Conservation (phyloP, 2,329 filamentous ascomycete genomes). For the Botrytis galanthina region DNA sequence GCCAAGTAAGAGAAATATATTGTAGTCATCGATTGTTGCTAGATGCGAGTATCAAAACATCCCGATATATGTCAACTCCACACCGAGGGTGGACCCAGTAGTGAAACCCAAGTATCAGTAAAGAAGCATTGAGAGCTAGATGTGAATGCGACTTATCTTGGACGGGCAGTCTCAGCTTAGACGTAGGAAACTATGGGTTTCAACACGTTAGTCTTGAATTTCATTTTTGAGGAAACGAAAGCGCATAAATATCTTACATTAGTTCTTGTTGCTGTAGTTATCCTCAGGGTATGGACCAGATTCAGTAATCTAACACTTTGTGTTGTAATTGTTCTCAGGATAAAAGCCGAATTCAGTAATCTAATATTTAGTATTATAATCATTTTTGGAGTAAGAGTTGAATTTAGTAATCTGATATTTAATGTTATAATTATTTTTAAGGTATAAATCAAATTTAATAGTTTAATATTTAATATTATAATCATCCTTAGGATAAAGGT, state of each 20-base stretch:
- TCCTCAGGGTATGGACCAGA: no score
- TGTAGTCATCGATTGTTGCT: background rate
- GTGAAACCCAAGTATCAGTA: background rate
- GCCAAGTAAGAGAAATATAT: background rate
- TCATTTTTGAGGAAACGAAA: background rate
- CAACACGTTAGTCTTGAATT: background rate
- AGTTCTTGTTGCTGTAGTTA: background rate
- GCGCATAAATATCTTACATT: background rate
- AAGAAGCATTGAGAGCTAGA: background rate
- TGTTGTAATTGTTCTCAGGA: no score
- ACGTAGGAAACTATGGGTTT: background rate
- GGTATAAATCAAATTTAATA: no score
- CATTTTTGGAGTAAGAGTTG: no score
- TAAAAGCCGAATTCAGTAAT: no score
- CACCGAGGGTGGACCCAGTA: background rate
- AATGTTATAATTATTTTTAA: no score
- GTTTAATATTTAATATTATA: no score
- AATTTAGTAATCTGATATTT: no score
- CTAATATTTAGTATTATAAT: no score
- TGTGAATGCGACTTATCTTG: background rate
- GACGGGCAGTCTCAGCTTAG: background rate
- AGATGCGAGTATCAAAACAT: background rate
- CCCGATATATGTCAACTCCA: background rate
- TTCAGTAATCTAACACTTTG: no score
- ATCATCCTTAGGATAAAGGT: no score